These are phyloP conservation scores for Ramaria sp. DNA, from an alignment of 768 basidiomycete genomes.

Conservation along the genomic window DNA sequence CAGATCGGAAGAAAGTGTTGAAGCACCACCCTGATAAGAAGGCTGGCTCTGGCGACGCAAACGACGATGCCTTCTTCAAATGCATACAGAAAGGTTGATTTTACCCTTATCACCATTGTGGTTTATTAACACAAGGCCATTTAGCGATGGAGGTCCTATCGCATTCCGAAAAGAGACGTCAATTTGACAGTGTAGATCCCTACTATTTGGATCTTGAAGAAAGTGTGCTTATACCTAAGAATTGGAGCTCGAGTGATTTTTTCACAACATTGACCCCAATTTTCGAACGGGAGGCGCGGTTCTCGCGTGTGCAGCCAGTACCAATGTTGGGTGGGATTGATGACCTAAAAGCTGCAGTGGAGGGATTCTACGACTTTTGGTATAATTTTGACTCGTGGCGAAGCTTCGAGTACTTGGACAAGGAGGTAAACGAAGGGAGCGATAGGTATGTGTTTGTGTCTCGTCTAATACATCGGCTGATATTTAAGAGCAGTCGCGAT, in stretches of 20 bases:
- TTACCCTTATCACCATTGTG: not conserved
- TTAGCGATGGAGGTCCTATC: constrained; percentile 84
- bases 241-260: constrained; percentile 41
- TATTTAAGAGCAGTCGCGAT: constrained; percentile 55
- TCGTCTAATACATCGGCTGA: not conserved
- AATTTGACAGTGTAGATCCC: constrained; percentile 96
- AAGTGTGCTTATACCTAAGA: constrained; percentile 41
- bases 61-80: constrained; percentile 99
- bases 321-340: constrained; percentile 65
- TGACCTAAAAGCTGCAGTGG: constrained; percentile 71
- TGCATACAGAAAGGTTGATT: constrained; percentile 77
- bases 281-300: constrained; percentile 86
- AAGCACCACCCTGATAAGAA: constrained; percentile 99
- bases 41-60: constrained; percentile 67
- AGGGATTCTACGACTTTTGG: constrained; percentile 97
- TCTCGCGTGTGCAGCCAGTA: constrained; percentile 78
- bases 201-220: constrained; percentile 60
- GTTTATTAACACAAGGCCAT: not conserved
- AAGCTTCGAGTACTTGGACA: constrained; percentile 95
- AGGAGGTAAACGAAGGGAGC: constrained; percentile 96
- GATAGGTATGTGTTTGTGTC: constrained; percentile 52
- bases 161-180: constrained; percentile 75
- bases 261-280: constrained; percentile 68
- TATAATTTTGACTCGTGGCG: constrained; percentile 99
- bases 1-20: constrained; percentile 97